These are phyloP conservation scores for Trypanosoma brucei DNA, from an alignment of 208 protist genomes.

Conservation along the genomic window DNA sequence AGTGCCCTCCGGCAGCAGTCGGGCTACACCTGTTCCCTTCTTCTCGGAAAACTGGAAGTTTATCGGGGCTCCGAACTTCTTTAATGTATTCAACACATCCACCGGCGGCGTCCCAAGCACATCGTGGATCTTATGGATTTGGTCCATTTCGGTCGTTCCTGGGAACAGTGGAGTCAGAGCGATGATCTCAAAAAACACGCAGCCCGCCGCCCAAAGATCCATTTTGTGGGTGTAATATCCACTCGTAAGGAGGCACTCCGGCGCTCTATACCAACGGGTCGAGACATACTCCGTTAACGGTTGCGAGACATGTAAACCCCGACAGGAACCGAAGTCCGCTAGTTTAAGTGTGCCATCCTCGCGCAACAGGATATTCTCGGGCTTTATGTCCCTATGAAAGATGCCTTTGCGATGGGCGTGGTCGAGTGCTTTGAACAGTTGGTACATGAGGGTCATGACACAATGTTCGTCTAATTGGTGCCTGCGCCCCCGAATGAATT, in stretches of 20 bases:
- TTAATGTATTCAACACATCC: constrained; percentile 68
- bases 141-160: constrained; percentile 75
- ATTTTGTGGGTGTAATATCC: constrained; percentile 90
- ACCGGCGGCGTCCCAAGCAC: constrained; percentile 86
- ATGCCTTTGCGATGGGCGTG: constrained; percentile 90
- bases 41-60: constrained; percentile 73
- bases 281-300: constrained; percentile 92
- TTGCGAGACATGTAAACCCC: constrained; percentile 71
- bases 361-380: constrained; percentile 96
- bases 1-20: constrained; percentile 59
- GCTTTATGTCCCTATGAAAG: constrained; percentile 97
- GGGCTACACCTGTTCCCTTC: constrained; percentile 45
- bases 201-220: constrained; percentile 88
- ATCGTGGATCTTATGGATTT: constrained; percentile 88
- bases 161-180: constrained; percentile 80
- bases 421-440: constrained; percentile 88
- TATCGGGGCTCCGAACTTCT: constrained; percentile 50
- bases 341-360: constrained; percentile 76
- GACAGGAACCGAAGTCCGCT: constrained; percentile 91
- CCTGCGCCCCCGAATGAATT: constrained; percentile 89
- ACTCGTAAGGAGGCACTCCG: constrained; percentile 87
- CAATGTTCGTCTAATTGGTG: constrained; percentile 88
- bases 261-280: constrained; percentile 92
- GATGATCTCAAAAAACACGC: constrained; percentile 85
- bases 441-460: constrained; percentile 85